Conservation (phyloP, 2,329 filamentous ascomycete genomes). For the Penicillium italicum region DNA sequence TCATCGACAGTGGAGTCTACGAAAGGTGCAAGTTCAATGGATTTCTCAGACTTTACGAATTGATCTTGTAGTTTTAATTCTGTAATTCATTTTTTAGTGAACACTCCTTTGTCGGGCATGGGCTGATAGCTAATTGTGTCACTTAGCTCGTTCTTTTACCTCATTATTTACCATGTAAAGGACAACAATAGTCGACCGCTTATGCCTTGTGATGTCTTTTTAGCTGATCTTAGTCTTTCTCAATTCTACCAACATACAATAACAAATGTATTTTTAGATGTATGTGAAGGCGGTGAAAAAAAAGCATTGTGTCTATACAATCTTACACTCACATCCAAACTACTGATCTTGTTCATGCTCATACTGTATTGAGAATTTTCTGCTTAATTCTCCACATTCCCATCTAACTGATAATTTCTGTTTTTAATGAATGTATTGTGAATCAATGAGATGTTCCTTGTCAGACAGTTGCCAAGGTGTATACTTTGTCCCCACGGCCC, state of each 20-base stretch:
- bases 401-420: too few relatives aligned
- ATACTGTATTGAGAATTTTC: background rate
- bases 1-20: conserved; percentile 14
- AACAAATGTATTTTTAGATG: too few relatives aligned
- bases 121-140: background rate
- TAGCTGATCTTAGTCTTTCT: too few relatives aligned
- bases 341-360: background rate
- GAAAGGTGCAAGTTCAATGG: too few relatives aligned
- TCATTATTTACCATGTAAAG: background rate
- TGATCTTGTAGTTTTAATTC: background rate
- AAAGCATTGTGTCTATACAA: too few relatives aligned
- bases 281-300: too few relatives aligned
- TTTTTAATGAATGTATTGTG: background rate
- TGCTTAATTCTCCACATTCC: accelerated
- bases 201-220: too few relatives aligned
- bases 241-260: too few relatives aligned
- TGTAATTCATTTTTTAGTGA: background rate
- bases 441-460: background rate
- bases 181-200: too few relatives aligned
- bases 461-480: background rate
- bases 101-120: background rate
- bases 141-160: background rate
- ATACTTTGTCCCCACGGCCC: conserved; percentile 4
- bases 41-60: background rate
- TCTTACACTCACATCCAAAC: too few relatives aligned